Conservation (phyloP, 2,329 filamentous ascomycete genomes). For the Tolypocladium capitatum region DNA sequence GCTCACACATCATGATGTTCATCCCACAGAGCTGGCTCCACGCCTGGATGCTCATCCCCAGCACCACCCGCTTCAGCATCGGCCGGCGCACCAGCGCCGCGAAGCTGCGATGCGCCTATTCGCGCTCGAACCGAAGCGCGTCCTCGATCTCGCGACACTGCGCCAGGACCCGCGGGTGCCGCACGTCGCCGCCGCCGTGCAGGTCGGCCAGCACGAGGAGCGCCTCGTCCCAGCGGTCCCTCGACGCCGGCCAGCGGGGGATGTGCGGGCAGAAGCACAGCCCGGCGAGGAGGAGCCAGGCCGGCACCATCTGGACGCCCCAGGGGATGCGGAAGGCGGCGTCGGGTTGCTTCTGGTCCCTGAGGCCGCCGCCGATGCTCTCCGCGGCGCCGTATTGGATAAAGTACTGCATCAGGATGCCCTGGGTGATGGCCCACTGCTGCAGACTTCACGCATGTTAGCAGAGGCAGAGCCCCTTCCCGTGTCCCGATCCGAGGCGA, state of each 20-base stretch:
- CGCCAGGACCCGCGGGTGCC: slow-evolving; percentile 46
- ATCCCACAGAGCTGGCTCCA: slow-evolving; percentile 48
- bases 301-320: slow-evolving; percentile 46
- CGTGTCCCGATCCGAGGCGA: background rate
- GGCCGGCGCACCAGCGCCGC: slow-evolving; percentile 33
- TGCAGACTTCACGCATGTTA: slow-evolving; percentile 28
- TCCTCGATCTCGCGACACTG: slow-evolving; percentile 50
- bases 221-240: slow-evolving; percentile 55
- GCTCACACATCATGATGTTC: slow-evolving; percentile 40
- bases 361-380: slow-evolving; percentile 32
- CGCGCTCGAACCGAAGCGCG: slow-evolving; percentile 38
- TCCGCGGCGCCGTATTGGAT: slow-evolving; percentile 51
- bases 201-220: slow-evolving; percentile 42
- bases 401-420: slow-evolving; percentile 53
- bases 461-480: background rate
- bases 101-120: slow-evolving; percentile 35
- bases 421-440: slow-evolving; percentile 61
- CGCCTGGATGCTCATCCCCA: slow-evolving; percentile 46
- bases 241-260: slow-evolving; percentile 57
- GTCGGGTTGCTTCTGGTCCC: slow-evolving; percentile 35
- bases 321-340: slow-evolving; percentile 48
- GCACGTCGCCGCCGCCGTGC: slow-evolving; percentile 42
- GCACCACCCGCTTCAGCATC: slow-evolving; percentile 40
- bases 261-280: slow-evolving; percentile 50
- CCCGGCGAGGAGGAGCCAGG: slow-evolving; percentile 37